Evolutionary conservation across 306 rosid species (phyloP), one percentile per base, ranked within the genome.

Genomic region (Inga oerstediana): DNA sequence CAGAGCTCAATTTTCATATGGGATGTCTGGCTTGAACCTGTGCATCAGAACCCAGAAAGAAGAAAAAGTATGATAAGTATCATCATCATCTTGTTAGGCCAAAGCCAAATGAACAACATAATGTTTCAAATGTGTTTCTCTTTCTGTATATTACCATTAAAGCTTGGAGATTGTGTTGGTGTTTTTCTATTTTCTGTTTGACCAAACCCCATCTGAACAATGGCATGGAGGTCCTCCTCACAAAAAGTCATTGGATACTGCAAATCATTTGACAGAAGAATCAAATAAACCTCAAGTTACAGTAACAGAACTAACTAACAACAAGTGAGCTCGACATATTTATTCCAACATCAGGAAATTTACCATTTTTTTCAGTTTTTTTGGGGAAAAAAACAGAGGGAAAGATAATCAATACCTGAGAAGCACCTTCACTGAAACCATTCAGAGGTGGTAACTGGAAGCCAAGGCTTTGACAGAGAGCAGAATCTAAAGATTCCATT

Each of bases 171-270:
- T 74, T 83, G 88, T 79, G 85, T 78, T 80, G 88, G 83, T 74
- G 88, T 52, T 82, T 90, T 91, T 46, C 87, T 74, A 69, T 81
- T 84, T 20, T 83, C 85, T 81, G 80, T 88, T 89, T 91, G 98
- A 73, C 93, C 89, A 78, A 91, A 85, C 4, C 99, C 97, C 99
- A 93, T 96, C 22, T 96, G 97, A 70, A 92, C 98, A 72, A 96
- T 87, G 79, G 88, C 85, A 68, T 93, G 93, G 70, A 95, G 92
- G 51, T 93, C 98, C 81, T 92, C 99, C 70, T 92, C 98, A 72
- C 89, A 93, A 74, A 91, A 93, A 62, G 85, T 76, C 59, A 82
- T 45, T 85, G 94, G 94, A 87, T 78, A 91, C 97, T 93, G 88
- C 3, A 59, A 74, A 78, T 65, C 51, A 67, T 66, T 76, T 44